Percentiles rank a stretch among this genome's conserved stretches.
Conservation (phyloP, 306 rosid species). For the Lathyrus aphaca region DNA sequence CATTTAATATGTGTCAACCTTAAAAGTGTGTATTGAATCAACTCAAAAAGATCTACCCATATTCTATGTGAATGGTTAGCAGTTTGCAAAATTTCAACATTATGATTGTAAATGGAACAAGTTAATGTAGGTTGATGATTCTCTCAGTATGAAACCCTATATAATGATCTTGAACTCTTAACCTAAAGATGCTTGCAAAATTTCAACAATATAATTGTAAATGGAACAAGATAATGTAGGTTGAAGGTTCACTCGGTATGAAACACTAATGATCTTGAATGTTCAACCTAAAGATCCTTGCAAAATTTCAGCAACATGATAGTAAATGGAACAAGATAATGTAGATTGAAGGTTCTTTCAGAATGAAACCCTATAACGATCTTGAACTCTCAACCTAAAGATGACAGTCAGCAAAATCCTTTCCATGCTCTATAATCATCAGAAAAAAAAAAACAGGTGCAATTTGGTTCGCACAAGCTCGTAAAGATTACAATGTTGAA, state of each 20-base stretch:
- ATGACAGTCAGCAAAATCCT: not conserved
- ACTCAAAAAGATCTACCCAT: conserved; percentile 12
- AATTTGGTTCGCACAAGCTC: not conserved
- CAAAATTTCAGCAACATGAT: no score
- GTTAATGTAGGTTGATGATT: not conserved
- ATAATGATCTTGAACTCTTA: conserved; percentile 14
- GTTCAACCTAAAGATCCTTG: no score
- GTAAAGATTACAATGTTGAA: not conserved
- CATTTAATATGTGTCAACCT: no score
- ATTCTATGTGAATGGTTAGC: conserved; percentile 6
- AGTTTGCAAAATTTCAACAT: not conserved
- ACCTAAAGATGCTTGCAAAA: not conserved
- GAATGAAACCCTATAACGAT: no score
- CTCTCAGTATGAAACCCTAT: no score
- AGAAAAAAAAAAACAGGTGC: not conserved
- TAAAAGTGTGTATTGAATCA: not conserved
- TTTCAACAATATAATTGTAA: not conserved
- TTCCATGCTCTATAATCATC: conserved; percentile 21
- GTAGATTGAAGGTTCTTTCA: no score
- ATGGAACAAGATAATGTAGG: not conserved
- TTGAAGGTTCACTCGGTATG: conserved; percentile 18
- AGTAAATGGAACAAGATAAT: no score
- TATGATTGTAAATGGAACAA: not conserved
- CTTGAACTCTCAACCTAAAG: no score
- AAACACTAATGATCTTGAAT: not conserved